Evolutionary conservation across 345 rosid genomes (phyloP), one percentile per base, ranked within the genome.

Genomic region (Aegle marmelos): DNA sequence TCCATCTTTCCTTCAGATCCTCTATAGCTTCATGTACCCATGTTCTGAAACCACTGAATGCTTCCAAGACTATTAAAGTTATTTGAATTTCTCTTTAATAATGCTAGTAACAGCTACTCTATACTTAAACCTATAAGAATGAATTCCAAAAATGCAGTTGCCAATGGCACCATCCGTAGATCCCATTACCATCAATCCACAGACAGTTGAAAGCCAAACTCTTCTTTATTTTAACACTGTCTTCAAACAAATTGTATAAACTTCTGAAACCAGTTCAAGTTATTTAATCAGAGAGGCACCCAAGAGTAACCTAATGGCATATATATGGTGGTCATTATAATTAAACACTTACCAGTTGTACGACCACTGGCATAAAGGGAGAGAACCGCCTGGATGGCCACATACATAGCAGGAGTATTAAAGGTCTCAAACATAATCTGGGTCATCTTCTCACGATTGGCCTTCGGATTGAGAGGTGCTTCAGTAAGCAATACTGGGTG

Each of bases 291-390:
- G 30, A 34, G 13, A 31, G 50, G 34, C 27, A 30, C 50, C 76
- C 14, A 33, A 75, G 28, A 24, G 39, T 27, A 22, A 64, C 25
- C 45, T n/a, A 11, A 11, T 22, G 9, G 7, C 14, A 22, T 61
- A 17, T 45, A 67, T 21, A 31, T 21, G 33, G 74, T 37, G 73
- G 69, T 36, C 25, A 48, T 69, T 69, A 39, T 62, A 16, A 68
- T 75, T 39, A 79, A 57, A 67, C 68, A 73, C 88, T 83, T 58
- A 87, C 91, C 90, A 74, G 91, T 90, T 70, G 94, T 90, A 78
- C 92, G 92, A 77, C 94, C 91, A 85, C 94, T 90, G 28, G 92
- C 91, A 78, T 88, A 90, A 41, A 89, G 91, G 70, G 92, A 90
- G 69, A 88, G 92, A 80, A 89, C 92, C 80, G 92, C 90, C 82